A percentile compares a stretch with the other conserved stretches of the same genome.
These are phyloP conservation scores for Microdochium nivale DNA, from an alignment of 2,329 filamentous ascomycete genomes.

Conservation along the genomic window DNA sequence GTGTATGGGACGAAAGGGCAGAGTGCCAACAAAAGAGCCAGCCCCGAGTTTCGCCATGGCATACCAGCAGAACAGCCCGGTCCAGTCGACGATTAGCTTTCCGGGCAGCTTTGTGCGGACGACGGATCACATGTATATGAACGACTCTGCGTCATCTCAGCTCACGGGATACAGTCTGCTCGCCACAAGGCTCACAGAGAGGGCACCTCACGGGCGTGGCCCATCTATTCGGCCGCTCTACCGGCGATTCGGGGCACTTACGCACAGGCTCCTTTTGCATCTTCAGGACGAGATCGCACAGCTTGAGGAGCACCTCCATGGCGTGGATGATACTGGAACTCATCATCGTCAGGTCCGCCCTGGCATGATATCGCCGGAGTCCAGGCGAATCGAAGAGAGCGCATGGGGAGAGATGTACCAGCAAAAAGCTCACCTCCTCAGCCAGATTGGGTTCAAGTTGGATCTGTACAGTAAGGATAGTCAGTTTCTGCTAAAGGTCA, in stretches of 20 bases:
- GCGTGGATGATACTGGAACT: conserved; percentile 54
- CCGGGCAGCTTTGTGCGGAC: not conserved
- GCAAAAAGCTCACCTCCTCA: conserved; percentile 51
- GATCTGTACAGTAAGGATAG: conserved; percentile 54
- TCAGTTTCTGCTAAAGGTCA: not conserved
- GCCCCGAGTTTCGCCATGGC: not conserved
- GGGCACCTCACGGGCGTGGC: conserved; percentile 13
- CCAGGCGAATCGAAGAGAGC: conserved; percentile 46
- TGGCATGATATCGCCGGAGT: conserved; percentile 44
- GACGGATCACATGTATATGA: not conserved
- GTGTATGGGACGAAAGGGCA: not conserved
- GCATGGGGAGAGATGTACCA: conserved; percentile 49
- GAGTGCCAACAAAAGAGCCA: not conserved
- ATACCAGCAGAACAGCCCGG: not conserved
- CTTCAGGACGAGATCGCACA: conserved; percentile 79
- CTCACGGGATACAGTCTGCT: conserved; percentile 55
- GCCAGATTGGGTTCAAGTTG: conserved; percentile 56
- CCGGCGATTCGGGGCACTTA: conserved; percentile 71
- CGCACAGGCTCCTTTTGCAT: conserved; percentile 73
- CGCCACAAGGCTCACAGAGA: conserved; percentile 41
- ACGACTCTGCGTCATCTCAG: conserved; percentile 29
- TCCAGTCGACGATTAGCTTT: not conserved
- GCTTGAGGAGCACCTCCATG: conserved; percentile 68
- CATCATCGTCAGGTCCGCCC: conserved; percentile 29
- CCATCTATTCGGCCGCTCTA: conserved; percentile 54